Conservation (phyloP, 768 basidiomycete genomes). For the Glaciozyma antarctica region DNA sequence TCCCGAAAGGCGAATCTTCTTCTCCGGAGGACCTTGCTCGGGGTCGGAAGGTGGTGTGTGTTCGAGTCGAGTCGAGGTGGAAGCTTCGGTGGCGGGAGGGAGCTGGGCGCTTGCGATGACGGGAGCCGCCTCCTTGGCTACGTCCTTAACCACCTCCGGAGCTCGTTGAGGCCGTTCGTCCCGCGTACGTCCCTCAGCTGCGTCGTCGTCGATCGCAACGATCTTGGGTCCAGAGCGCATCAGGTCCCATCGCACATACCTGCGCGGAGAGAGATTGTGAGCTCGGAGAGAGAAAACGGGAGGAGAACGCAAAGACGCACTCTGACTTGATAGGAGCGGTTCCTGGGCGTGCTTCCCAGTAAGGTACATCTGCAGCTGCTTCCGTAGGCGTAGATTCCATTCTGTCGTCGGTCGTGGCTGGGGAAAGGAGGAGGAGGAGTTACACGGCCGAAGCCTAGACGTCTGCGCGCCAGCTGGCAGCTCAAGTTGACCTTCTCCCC, state of each 20-base stretch:
- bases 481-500: too few relatives aligned
- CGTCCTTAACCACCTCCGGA: neutral
- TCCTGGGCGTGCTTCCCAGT: neutral
- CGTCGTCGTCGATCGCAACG: constrained; percentile 15
- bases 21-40: constrained; percentile 25
- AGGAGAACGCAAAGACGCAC: neutral
- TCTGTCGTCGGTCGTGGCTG: neutral
- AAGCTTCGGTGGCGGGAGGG: neutral
- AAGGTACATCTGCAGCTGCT: neutral
- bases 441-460: too few relatives aligned
- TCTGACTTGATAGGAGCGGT: constrained; percentile 8
- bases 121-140: neutral
- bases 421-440: too few relatives aligned
- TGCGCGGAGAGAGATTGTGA: constrained; percentile 1
- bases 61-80: neutral
- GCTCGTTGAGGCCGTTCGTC: neutral
- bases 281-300: neutral
- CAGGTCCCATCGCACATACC: constrained; percentile 25
- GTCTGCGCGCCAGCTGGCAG: too few relatives aligned
- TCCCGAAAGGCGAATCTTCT: constrained; percentile 38
- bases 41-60: neutral
- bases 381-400: neutral
- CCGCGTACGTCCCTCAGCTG: constrained; percentile 20
- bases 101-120: neutral
- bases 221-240: neutral